These are phyloP conservation scores for Vanderwaltozyma verrucispora DNA, from an alignment of 805 yeast species.

Conservation along the genomic window DNA sequence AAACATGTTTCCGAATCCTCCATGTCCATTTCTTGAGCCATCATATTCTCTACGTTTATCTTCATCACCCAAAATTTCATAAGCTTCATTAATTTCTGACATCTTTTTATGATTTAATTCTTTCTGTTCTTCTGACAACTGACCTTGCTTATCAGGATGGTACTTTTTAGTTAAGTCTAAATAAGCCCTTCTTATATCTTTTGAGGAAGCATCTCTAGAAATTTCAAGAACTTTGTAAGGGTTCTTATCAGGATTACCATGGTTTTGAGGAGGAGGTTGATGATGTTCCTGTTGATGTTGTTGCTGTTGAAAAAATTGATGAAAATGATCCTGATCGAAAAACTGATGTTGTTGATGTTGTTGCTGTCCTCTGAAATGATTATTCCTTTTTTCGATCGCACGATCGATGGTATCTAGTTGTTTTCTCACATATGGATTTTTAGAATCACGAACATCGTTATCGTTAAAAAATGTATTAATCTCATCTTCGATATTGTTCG, in stretches of 20 bases:
- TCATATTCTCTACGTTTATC: conserved; percentile 61
- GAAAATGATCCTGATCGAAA: conserved; percentile 24
- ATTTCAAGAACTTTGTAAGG: conserved; percentile 74
- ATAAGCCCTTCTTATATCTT: conserved; percentile 72
- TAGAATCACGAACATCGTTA: conserved; percentile 10
- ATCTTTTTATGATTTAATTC: conserved; percentile 71
- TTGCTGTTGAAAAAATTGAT: conserved; percentile 22
- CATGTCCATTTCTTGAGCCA: conserved; percentile 25
- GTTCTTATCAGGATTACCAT: conserved; percentile 39
- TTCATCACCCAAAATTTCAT: conserved; percentile 68
- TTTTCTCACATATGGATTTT: conserved; percentile 10
- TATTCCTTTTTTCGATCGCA: conserved; percentile 7
- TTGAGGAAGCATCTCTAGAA: conserved; percentile 52
- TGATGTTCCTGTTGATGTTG: conserved; percentile 30
- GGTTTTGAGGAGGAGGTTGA: conserved; percentile 15
- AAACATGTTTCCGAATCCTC: conserved; percentile 1
- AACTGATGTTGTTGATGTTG: conserved; percentile 38
- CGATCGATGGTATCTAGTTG: conserved; percentile 30
- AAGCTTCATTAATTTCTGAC: conserved; percentile 89
- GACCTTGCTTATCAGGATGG: conserved; percentile 88
- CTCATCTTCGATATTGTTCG: conserved; percentile 8
- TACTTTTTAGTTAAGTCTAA: conserved; percentile 65
- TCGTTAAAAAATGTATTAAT: conserved; percentile 17
- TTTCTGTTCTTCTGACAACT: conserved; percentile 42
- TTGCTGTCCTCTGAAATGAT: conserved; percentile 28